Percentiles rank a stretch among this genome's conserved stretches.
Conservation (phyloP, 495 filamentous ascomycete species). For the Xylaria acuta region DNA sequence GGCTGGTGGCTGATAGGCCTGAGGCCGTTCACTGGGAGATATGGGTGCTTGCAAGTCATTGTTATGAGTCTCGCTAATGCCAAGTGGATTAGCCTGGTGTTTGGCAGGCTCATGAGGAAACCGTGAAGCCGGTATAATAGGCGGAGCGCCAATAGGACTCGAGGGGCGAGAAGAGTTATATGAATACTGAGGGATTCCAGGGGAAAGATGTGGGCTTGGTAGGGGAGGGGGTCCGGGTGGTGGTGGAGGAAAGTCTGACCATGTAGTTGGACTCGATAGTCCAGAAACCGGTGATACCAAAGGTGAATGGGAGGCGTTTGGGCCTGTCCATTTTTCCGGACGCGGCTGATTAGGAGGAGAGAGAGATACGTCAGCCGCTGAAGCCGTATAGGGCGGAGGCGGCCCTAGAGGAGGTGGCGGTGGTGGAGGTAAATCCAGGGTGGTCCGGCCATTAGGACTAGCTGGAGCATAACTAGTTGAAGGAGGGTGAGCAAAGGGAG, state of each 20-base stretch:
- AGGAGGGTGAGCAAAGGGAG: neutral
- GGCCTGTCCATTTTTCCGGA: neutral
- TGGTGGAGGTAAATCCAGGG: neutral
- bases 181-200: slow-evolving; percentile 12
- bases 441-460: neutral
- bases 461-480: neutral
- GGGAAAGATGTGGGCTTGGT: slow-evolving; percentile 7
- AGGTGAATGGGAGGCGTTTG: neutral
- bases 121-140: neutral
- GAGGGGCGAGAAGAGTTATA: slow-evolving; percentile 4
- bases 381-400: slow-evolving; percentile 27
- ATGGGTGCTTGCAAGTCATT: neutral
- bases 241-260: slow-evolving; percentile 25
- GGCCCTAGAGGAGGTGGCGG: slow-evolving; percentile 9
- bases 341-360: neutral
- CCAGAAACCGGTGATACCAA: neutral
- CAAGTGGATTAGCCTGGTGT: neutral
- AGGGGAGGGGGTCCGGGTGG: slow-evolving; percentile 28
- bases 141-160: neutral
- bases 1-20: neutral
- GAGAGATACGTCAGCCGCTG: neutral
- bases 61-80: neutral
- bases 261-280: slow-evolving; percentile 5
- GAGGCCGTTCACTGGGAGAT: neutral
- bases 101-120: neutral